Conservation (phyloP, 164 flowering plant genomes). For the Stephania yunnanensis region DNA sequence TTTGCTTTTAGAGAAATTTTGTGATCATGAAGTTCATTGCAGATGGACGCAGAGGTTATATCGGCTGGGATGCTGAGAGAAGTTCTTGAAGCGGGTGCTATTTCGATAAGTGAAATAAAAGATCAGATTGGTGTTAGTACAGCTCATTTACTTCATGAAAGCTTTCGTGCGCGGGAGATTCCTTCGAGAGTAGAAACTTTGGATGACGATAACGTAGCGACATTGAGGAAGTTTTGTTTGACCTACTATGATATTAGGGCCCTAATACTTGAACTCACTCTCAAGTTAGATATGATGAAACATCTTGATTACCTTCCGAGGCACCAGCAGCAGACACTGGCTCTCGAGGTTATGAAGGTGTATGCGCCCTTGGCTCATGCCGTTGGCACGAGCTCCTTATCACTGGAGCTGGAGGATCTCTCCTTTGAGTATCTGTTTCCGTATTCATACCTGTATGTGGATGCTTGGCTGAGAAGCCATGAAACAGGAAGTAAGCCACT, state of each 20-base stretch:
- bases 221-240: conserved; percentile 71
- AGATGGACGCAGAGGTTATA: conserved; percentile 97
- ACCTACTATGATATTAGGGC: conserved; percentile 80
- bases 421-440: conserved; percentile 79
- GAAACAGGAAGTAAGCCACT: conserved; percentile 55
- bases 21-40: conserved; percentile 20
- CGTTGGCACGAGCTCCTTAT: conserved; percentile 46
- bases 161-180: conserved; percentile 50
- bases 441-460: conserved; percentile 69
- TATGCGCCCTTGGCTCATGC: conserved; percentile 89
- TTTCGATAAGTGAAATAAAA: conserved; percentile 46
- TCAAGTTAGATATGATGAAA: conserved; percentile 79
- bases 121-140: conserved; percentile 54
- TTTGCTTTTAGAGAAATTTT: too few relatives aligned
- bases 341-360: conserved; percentile 74
- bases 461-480: conserved; percentile 74
- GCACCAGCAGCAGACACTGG: conserved; percentile 56
- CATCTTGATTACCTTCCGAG: conserved; percentile 71
- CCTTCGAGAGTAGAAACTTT: conserved; percentile 50
- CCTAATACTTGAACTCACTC: conserved; percentile 59
- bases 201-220: conserved; percentile 64
- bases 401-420: conserved; percentile 79
- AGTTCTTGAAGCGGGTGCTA: conserved; percentile 53
- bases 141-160: conserved; percentile 76
- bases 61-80: conserved; percentile 70